phyloP scores from a whole-genome alignment of 2,329 filamentous ascomycete genomes.

The Nemania sp. region DNA sequence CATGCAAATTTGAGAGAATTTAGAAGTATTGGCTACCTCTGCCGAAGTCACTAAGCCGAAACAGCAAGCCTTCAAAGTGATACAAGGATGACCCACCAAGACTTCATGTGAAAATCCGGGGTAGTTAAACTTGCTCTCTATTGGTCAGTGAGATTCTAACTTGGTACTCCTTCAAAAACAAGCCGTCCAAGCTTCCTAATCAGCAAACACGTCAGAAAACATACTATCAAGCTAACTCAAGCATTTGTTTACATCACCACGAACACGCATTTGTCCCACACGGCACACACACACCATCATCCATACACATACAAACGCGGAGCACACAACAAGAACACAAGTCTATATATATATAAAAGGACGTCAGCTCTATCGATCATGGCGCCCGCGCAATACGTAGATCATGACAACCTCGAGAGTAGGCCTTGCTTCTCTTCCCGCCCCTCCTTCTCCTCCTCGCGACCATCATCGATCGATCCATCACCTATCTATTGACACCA shows the following conservation, averaged over 20 bases:
- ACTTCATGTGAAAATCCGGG: slow-evolving; percentile 7
- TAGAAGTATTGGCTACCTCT: no score
- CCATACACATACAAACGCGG: neutral
- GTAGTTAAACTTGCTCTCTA: neutral
- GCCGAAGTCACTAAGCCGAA: no score
- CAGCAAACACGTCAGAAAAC: neutral
- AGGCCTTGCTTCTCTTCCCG: neutral
- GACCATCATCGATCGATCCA: no score
- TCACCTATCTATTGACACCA: neutral
- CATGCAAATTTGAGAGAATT: no score
- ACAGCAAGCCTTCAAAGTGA: no score
- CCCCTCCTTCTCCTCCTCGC: neutral
- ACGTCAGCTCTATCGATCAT: slow-evolving; percentile 6
- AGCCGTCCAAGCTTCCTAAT: neutral
- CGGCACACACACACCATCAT: no score
- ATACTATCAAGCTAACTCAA: neutral
- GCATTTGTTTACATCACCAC: neutral
- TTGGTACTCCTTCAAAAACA: neutral
- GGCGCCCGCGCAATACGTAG: slow-evolving; percentile 21
- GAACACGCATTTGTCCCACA: neutral
- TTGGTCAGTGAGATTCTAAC: neutral
- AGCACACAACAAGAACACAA: neutral
- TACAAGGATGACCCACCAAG: neutral
- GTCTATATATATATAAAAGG: neutral
- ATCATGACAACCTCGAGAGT: slow-evolving; percentile 29